These are phyloP conservation scores for Sutorius eximius DNA, from an alignment of 1,284 basidiomycete genomes.

Conservation along the genomic window DNA sequence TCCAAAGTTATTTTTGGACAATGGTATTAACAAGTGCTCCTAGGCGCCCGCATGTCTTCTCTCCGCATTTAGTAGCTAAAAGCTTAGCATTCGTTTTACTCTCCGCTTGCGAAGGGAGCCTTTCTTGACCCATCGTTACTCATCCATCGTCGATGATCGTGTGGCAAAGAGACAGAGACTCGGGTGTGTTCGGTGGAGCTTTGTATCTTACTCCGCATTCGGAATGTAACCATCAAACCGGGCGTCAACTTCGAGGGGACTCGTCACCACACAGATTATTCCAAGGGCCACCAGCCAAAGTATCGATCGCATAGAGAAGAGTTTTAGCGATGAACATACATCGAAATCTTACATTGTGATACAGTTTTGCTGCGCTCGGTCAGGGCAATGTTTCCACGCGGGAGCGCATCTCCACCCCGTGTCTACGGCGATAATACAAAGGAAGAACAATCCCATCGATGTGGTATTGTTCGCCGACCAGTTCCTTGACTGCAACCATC, in stretches of 20 bases:
- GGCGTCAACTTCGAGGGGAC: not conserved
- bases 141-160: too few relatives aligned
- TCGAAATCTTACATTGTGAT: not conserved
- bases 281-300: not conserved
- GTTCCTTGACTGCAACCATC: slow-evolving; percentile 75
- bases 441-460: slow-evolving; percentile 63
- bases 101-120: not conserved
- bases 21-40: not conserved
- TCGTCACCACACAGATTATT: not conserved
- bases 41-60: too few relatives aligned
- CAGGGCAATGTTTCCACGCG: slow-evolving; percentile 6
- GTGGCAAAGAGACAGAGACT: too few relatives aligned
- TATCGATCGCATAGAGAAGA: not conserved
- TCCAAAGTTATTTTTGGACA: not conserved
- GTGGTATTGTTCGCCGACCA: slow-evolving; percentile 81
- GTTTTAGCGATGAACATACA: not conserved
- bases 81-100: not conserved
- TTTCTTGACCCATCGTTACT: not conserved
- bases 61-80: not conserved
- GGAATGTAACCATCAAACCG: not conserved
- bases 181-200: too few relatives aligned
- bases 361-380: not conserved
- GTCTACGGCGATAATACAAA: slow-evolving; percentile 13
- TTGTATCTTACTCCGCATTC: not conserved
- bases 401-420: slow-evolving; percentile 19